phyloP scores from a whole-genome alignment of 179 eudicot species.

The Beta corolliflora region DNA sequence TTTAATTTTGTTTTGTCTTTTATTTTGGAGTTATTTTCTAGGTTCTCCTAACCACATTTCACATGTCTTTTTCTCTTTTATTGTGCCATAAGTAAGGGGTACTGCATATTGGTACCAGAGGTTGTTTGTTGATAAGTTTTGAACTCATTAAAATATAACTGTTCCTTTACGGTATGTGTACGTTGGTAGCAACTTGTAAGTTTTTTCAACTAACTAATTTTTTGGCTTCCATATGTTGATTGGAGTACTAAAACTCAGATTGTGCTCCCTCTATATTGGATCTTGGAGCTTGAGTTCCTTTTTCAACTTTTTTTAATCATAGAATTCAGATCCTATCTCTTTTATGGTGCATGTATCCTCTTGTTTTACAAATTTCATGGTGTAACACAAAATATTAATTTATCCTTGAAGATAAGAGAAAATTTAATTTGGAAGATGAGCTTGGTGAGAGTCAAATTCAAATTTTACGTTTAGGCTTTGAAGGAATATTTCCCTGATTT shows the following conservation, averaged over 20 bases:
- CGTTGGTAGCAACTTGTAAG: slow-evolving; percentile 19
- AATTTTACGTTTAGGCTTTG: no score
- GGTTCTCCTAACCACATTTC: slow-evolving; percentile 10
- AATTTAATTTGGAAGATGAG: no score
- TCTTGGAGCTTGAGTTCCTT: not conserved
- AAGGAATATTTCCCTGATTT: no score
- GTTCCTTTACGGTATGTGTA: slow-evolving; percentile 36
- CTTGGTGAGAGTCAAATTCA: no score
- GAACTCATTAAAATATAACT: slow-evolving; percentile 2
- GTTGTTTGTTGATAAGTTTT: slow-evolving; percentile 10
- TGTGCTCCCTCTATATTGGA: slow-evolving; percentile 17
- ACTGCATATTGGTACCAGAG: not conserved
- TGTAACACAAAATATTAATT: not conserved
- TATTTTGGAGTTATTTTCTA: no score
- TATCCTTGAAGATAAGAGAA: not conserved
- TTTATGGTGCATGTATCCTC: not conserved
- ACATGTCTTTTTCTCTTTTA: slow-evolving; percentile 18
- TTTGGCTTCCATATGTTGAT: not conserved
- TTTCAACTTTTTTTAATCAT: not conserved
- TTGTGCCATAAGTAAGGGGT: slow-evolving; percentile 12
- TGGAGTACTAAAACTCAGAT: not conserved
- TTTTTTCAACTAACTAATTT: slow-evolving; percentile 19
- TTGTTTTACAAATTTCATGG: not conserved
- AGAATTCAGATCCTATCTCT: not conserved
- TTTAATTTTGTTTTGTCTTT: not conserved